Base-by-base conservation (phyloP, 2,329 filamentous ascomycete genomes). In the Cercospora brassicicola region DNA sequence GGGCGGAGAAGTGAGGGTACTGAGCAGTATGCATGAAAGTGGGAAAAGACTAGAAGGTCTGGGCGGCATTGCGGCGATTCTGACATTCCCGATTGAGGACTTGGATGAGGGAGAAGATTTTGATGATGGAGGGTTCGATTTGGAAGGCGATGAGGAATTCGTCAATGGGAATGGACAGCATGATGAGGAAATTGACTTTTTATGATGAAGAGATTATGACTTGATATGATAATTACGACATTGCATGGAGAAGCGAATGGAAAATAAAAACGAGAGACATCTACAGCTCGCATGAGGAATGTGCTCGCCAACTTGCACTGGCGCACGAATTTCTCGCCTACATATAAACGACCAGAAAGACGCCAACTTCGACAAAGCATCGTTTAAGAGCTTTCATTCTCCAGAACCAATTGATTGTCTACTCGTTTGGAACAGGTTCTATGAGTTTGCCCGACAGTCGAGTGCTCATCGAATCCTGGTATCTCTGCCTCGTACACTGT, bases 1-100 rank as follows among this genome's bases (percentile, higher is more conserved):
- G 71, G 95, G 94, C 4, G 95, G 94, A 1, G 93, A 97, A 72
- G 92, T 93, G 0, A 85, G 92, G 64, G 88, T 98, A n/a, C 81
- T 98, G 30, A 98, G 94, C 79, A 94, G 91, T 75, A 91, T 96
- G 76, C 94, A 98, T 79, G 94, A 97, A 82, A 97, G 94, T 78
- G 95, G 95, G 0, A 90, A 91, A 81, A 85, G 93, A 68, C 81
- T 99, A 13, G 92, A 94, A 72, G 91, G 89, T 11, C 79, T 98
- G 68, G 94, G 95, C 0, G 91, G 93, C 18, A 90, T 99, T 69
- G 95, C 94, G 15, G 93, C 93, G 1, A 90, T 97, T 30, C 82
- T 97, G 71, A 97, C 94, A 11, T 99, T 94, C 78, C 94, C 95
- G 0, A 85, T 98, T 18, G 93, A 96, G 72, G 83, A 96, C 55